phyloP scores from a whole-genome alignment of 352 stramenopile genomes.

The Phytophthora pisi region DNA sequence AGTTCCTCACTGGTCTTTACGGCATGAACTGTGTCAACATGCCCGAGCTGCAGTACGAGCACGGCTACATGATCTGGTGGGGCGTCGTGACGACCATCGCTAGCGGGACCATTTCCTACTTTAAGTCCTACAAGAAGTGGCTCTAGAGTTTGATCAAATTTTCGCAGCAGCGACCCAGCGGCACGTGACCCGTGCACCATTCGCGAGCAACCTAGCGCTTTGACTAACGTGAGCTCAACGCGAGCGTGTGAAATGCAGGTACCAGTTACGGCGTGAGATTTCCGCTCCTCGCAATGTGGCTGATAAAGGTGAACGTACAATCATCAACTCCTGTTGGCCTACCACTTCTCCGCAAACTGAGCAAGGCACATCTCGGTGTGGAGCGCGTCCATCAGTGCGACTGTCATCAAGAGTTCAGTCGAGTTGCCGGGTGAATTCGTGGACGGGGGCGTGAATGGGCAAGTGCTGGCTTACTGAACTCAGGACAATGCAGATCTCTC shows the following conservation, averaged over 20 bases:
- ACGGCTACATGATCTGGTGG: slow-evolving; percentile 89
- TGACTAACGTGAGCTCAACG: background rate
- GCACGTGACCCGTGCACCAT: background rate
- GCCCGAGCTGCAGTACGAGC: slow-evolving; percentile 76
- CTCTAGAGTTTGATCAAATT: slow-evolving; percentile 34
- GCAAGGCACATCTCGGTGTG: slow-evolving; percentile 4
- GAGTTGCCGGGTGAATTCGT: slow-evolving; percentile 12
- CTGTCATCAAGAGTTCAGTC: slow-evolving; percentile 23
- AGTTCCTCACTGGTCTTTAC: slow-evolving; percentile 90
- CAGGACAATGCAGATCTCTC: background rate
- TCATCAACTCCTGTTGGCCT: background rate
- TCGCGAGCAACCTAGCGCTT: background rate
- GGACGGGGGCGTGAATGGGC: background rate
- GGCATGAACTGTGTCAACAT: slow-evolving; percentile 92
- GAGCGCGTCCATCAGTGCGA: background rate
- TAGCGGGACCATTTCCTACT: slow-evolving; percentile 51
- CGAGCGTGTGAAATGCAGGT: background rate
- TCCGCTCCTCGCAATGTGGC: background rate
- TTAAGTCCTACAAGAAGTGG: slow-evolving; percentile 84
- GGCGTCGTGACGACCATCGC: slow-evolving; percentile 55
- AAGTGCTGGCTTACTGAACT: background rate
- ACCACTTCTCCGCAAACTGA: background rate
- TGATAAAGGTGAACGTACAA: background rate
- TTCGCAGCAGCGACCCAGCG: background rate
- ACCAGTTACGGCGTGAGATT: slow-evolving; percentile 1